Conservation (phyloP, 805 yeast species). For the Blastobotrys americana region DNA sequence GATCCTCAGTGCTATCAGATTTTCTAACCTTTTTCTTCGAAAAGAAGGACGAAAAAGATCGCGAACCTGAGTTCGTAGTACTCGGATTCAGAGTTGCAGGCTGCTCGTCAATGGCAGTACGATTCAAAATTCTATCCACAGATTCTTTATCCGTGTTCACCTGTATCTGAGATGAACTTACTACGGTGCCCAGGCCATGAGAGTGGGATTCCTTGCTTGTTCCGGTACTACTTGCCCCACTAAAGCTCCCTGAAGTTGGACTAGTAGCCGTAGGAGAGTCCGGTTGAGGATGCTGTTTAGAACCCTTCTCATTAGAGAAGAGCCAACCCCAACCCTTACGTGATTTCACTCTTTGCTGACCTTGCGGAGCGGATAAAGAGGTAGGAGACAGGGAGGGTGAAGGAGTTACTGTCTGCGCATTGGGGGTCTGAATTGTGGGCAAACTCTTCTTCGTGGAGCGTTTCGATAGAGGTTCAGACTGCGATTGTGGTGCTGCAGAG, state of each 20-base stretch:
- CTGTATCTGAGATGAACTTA: neutral
- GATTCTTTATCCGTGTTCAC: slow-evolving; percentile 7
- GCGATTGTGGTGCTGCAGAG: slow-evolving; percentile 1
- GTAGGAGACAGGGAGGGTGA: slow-evolving; percentile 5
- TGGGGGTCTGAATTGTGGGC: neutral
- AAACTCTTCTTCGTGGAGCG: no score
- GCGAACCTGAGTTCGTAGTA: slow-evolving; percentile 8
- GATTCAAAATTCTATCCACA: slow-evolving; percentile 14
- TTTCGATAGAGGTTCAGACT: slow-evolving; percentile 4
- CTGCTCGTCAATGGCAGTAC: slow-evolving; percentile 5
- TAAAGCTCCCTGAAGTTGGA: neutral
- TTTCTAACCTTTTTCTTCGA: slow-evolving; percentile 17
- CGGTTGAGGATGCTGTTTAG: neutral
- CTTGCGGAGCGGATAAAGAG: slow-evolving; percentile 1
- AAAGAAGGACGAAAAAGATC: slow-evolving; percentile 14
- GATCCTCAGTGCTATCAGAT: slow-evolving; percentile 3
- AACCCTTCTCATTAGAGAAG: slow-evolving; percentile 6
- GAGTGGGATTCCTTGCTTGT: no score
- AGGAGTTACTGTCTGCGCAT: neutral
- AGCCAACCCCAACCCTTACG: slow-evolving; percentile 15
- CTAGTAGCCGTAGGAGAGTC: neutral
- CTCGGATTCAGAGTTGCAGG: slow-evolving; percentile 4
- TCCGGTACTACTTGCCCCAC: neutral
- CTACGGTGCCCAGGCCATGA: no score
- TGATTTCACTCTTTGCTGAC: slow-evolving; percentile 5